Conservation (phyloP, 495 filamentous ascomycete species). For the Penicillium ochrochloron region DNA sequence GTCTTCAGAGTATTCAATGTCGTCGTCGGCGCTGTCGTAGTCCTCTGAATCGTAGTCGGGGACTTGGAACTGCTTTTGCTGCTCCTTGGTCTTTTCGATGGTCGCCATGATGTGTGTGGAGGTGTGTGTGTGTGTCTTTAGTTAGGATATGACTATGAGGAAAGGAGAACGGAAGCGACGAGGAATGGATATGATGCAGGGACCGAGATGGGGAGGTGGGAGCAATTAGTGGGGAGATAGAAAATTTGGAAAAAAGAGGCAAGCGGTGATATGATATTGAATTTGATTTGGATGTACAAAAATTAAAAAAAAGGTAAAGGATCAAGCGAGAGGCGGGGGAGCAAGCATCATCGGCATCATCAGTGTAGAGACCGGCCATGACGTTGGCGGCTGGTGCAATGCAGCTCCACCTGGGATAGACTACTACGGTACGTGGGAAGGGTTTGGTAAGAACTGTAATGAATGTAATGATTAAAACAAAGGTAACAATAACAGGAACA, state of each 20-base stretch:
- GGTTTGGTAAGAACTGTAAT: neutral
- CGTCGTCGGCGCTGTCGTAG: conserved; percentile 43
- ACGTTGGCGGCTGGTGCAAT: conserved; percentile 33
- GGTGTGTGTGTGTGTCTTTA: conserved; percentile 6
- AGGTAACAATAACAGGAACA: neutral
- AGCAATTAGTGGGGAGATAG: neutral
- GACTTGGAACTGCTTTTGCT: conserved; percentile 38
- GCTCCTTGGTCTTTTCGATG: conserved; percentile 43
- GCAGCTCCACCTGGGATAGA: conserved; percentile 10
- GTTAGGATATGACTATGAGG: neutral
- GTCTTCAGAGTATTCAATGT: conserved; percentile 33
- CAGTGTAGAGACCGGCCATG: conserved; percentile 22
- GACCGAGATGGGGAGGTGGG: neutral
- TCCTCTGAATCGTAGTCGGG: conserved; percentile 46
- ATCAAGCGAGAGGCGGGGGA: neutral
- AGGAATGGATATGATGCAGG: conserved; percentile 2
- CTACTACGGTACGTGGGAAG: neutral
- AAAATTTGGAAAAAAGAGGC: conserved; percentile 14
- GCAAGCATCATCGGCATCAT: conserved; percentile 9
- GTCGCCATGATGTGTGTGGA: conserved; percentile 43
- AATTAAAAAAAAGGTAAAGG: neutral
- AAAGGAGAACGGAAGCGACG: conserved; percentile 2
- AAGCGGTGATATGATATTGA: conserved; percentile 20
- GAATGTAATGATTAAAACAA: neutral
- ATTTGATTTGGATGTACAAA: conserved; percentile 8